Base-by-base conservation (phyloP, 1,284 basidiomycete genomes). In the Ustanciosporium gigantosporum region DNA sequence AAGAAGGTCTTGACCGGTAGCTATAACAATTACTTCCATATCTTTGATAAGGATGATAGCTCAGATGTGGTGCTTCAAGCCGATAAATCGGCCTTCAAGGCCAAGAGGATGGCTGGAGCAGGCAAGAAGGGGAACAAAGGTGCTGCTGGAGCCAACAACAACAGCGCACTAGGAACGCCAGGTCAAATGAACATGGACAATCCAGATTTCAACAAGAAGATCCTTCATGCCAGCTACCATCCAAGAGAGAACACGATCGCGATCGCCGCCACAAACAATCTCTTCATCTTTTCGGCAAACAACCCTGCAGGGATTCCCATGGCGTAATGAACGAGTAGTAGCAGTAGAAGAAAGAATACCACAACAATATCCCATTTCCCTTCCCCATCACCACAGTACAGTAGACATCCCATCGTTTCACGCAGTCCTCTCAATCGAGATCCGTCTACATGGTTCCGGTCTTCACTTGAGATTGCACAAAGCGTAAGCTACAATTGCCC, bases 11-110 rank as follows among this genome's bases (percentile, higher is more conserved):
- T 77, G 17, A 97, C 95, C 14, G 95, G 95, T 40, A 96, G 93
- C 38, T 98, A 99, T 82, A 93, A 97, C 83, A 99, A 99, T 81
- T 97, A 96, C 82, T 95, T 99, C 88, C 91, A 94, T 80, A 93
- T 99, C 84, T 97, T 93, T 80, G 94, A 98, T 79, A 86, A 88
- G 62, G 91, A 96, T 59, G 88, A 88, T 32, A 81, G 88, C 69
- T 88, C 87, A 59, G 94, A 97, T 74, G 87, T 95, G 27, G 91
- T 97, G 14, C 80, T 99, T 48, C 95, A 98, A 81, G 95, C 95
- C 5, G 95, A 99, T 82, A 99, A 99, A 81, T 94, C 91, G 14
- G 94, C 94, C 5, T 99, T 99, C 84, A 98, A 98, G 81, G 91
- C 91, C 39, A 98, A 97, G 87, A 96, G 97, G 83, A 74, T 64